Evolutionary conservation across 441 rosid genomes (phyloP), one percentile per base, ranked within the genome.

Genomic region (Pelargonium citronellum): DNA sequence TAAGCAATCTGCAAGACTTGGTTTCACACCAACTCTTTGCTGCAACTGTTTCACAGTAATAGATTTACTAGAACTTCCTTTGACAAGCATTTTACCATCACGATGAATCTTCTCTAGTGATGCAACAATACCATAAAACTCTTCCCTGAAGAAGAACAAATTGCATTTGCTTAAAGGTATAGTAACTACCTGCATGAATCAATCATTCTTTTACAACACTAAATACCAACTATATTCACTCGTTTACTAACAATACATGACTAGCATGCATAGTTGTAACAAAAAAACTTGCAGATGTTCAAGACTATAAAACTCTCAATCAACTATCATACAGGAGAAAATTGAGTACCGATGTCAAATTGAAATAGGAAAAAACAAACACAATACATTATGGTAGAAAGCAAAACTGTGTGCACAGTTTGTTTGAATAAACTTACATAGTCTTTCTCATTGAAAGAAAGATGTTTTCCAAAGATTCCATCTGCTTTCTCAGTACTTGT

Each of bases 1-100:
- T 69, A 85, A 76, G 80, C 97, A 91, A 84, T 89, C 87, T 60
- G 77, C 74, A 15, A 88, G 78, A 72, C 75, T 71, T 4, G 97
- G 98, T 77, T 88, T 93, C 60, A 84, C 60, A 17, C 98, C 98
- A 73, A 89, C 63, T 66, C 84, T 80, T 55, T 79, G 87, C 76
- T 78, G 81, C 82, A 84, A 49, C 68, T 81, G 83, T 79, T 78
- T 86, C 75, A 71, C 77, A 11, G 80, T 83, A 17, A 72, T 30
- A 55, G 62, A 9, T 53, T 83, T 80, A 74, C 66, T 70, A 7
- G 84, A 79, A 55, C 87, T 87, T 7, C 84, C 84, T 80, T 78
- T 84, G 5, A 77, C 85, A 37, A 82, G 83, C 68, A 84, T 92
- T 68, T 65, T 80, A 64, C 87, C 83, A 8, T 89, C 91, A 46